A percentile compares a stretch with the other conserved stretches of the same genome.
phyloP scores from a whole-genome alignment of 306 rosid genomes.

The Acacia confusa region DNA sequence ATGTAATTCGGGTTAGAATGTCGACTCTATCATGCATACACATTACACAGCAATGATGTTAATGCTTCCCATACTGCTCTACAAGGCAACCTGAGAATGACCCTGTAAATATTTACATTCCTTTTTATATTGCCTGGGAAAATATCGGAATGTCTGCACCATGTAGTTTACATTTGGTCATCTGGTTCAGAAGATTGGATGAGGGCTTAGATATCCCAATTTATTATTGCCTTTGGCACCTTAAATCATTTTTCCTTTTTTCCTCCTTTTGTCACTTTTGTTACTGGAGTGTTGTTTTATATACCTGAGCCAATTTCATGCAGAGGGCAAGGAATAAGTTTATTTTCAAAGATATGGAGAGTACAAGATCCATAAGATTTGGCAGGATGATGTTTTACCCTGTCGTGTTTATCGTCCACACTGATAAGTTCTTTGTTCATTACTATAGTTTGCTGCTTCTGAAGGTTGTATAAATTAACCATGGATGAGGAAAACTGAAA shows the following conservation, averaged over 20 bases:
- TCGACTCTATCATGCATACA: too few relatives aligned
- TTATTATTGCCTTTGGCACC: not conserved
- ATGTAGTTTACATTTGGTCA: not conserved
- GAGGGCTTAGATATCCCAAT: not conserved
- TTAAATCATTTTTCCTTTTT: not conserved
- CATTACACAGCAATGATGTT: too few relatives aligned
- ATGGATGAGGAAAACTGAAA: not conserved
- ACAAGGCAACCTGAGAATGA: too few relatives aligned
- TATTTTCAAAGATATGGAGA: conserved; percentile 67
- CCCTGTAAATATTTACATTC: too few relatives aligned
- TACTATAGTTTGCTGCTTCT: not conserved
- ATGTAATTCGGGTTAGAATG: too few relatives aligned
- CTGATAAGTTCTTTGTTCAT: conserved; percentile 52
- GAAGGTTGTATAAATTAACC: not conserved
- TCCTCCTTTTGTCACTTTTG: not conserved
- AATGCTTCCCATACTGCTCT: too few relatives aligned
- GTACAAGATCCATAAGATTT: conserved; percentile 62
- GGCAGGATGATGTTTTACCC: conserved; percentile 84
- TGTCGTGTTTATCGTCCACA: conserved; percentile 95
- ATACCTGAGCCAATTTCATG: not conserved
- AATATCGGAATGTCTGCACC: not conserved
- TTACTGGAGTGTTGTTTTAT: not conserved
- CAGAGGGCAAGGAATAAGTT: conserved; percentile 77
- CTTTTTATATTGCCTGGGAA: not conserved
- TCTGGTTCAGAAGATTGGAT: not conserved